Evolutionary conservation across 2,329 filamentous ascomycete species (phyloP).

Genomic region (Emmonsiellopsis sp.): DNA sequence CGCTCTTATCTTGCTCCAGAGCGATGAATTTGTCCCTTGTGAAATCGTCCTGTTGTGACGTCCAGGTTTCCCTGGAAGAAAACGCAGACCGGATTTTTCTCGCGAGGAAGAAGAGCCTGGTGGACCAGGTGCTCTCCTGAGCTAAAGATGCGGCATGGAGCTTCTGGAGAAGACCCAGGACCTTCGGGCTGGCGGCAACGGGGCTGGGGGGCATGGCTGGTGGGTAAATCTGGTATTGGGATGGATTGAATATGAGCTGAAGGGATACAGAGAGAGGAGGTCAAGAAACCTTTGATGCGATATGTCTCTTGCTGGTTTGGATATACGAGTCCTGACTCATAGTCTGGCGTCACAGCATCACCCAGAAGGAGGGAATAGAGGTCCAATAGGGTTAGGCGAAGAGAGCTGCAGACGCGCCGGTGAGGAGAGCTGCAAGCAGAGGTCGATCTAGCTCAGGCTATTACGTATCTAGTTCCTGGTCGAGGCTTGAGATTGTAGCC

Average conservation of each 20-base stretch:
- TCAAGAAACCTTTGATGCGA: not conserved
- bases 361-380: not conserved
- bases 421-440: too few relatives aligned
- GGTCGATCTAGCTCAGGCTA: too few relatives aligned
- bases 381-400: too few relatives aligned
- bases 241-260: not conserved
- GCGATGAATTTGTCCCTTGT: slow-evolving; percentile 52
- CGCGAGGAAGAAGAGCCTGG: slow-evolving; percentile 15
- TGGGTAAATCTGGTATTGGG: not conserved
- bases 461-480: too few relatives aligned
- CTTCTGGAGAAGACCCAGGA: slow-evolving; percentile 19
- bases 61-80: slow-evolving; percentile 8
- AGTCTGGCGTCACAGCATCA: not conserved
- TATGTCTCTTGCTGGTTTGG: not conserved
- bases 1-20: slow-evolving; percentile 49
- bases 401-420: too few relatives aligned
- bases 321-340: not conserved
- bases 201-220: slow-evolving; percentile 9
- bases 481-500: too few relatives aligned
- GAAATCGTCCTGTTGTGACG: slow-evolving; percentile 22
- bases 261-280: not conserved
- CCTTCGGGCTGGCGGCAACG: slow-evolving; percentile 10
- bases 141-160: slow-evolving; percentile 23
- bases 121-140: slow-evolving; percentile 20
- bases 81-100: slow-evolving; percentile 12